Conservation (phyloP, 1,284 basidiomycete species). For the Peniophora sp. region DNA sequence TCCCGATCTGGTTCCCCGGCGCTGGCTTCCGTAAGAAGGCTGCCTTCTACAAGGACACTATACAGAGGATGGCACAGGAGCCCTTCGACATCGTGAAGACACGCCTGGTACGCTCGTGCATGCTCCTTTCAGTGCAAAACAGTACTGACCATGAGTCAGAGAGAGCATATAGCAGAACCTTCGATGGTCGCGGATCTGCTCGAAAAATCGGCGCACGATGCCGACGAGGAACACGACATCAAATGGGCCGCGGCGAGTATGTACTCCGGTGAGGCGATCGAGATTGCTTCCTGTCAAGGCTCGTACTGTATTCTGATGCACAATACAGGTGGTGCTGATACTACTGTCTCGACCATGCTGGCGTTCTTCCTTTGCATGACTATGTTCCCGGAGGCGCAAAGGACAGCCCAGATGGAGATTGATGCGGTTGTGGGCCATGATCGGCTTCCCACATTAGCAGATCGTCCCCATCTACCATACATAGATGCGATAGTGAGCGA, state of each 20-base stretch:
- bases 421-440: constrained; percentile 12
- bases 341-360: not conserved
- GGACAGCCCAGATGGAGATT: constrained; percentile 15
- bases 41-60: not conserved
- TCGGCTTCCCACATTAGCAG: constrained; percentile 11
- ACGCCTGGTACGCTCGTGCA: not conserved
- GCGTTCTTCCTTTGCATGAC: constrained; percentile 14
- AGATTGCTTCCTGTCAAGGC: too few relatives aligned
- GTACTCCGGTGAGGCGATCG: too few relatives aligned
- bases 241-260: not conserved
- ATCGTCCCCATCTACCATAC: constrained; percentile 12
- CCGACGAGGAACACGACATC: not conserved
- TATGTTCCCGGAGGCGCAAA: constrained; percentile 12
- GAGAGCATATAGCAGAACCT: not conserved
- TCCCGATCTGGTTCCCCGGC: not conserved
- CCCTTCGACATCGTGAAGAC: not conserved
- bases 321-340: not conserved
- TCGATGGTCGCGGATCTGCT: not conserved
- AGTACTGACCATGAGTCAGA: not conserved
- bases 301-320: too few relatives aligned
- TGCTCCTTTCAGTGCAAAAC: not conserved
- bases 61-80: not conserved
- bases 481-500: constrained; percentile 11
- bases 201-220: not conserved
- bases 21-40: not conserved